Percentiles rank a stretch among this genome's conserved stretches.
Evolutionary conservation across 176 grass and related monocot genomes (phyloP).

Genomic region (Carex parvula): DNA sequence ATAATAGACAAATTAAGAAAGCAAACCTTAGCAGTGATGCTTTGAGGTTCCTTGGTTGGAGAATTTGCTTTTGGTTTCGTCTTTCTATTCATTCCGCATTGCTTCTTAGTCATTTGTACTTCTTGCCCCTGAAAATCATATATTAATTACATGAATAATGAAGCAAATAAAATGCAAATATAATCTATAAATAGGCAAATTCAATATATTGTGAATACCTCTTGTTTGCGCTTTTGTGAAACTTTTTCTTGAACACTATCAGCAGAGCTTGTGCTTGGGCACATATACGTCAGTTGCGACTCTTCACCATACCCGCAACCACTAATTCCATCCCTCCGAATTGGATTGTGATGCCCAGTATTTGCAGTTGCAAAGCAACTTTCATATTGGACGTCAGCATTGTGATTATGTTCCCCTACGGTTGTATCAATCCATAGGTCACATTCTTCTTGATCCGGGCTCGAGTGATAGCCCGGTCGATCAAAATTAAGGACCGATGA

Average conservation of each 20-base stretch:
- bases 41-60: constrained; percentile 27
- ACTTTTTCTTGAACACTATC: neutral
- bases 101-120: neutral
- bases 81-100: constrained; percentile 19
- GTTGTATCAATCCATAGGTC: constrained; percentile 7
- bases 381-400: neutral
- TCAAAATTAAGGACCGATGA: constrained; percentile 26
- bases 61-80: constrained; percentile 14
- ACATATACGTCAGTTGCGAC: neutral
- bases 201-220: constrained; percentile 11
- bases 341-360: neutral
- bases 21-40: constrained; percentile 10
- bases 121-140: neutral
- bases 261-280: neutral
- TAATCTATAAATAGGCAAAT: neutral
- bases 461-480: constrained; percentile 13
- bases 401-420: neutral
- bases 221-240: neutral
- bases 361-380: neutral
- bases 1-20: neutral
- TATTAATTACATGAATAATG: neutral
- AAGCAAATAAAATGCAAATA: neutral
- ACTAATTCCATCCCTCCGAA: constrained; percentile 1
- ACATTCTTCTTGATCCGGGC: constrained; percentile 19
- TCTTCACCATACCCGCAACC: neutral